Evolutionary conservation across 257 asterid species (phyloP).

Genomic region (Gentiana straminea): DNA sequence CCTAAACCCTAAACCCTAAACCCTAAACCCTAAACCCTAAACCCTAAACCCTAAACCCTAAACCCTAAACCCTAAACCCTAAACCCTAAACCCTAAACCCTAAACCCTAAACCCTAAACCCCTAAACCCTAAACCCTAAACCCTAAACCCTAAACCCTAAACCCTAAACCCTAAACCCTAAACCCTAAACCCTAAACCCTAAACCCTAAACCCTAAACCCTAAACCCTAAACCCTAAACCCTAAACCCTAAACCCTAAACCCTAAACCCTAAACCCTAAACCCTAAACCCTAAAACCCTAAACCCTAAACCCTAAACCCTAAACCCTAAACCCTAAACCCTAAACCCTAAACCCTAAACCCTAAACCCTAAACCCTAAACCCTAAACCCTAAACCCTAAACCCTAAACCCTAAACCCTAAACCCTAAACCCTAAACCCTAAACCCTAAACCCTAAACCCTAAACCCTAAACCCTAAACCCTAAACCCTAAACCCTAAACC

Average conservation of each 20-base stretch:
- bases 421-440: constrained; percentile 3
- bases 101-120: no score
- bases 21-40: constrained; percentile 10
- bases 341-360: constrained; percentile 3
- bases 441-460: constrained; percentile 6
- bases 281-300: no score
- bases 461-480: constrained; percentile 5
- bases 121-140: no score
- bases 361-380: constrained; percentile 5
- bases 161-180: constrained; percentile 7
- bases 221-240: constrained; percentile 9
- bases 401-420: constrained; percentile 1
- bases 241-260: constrained; percentile 5
- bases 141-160: constrained; percentile 10
- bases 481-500: constrained; percentile 2
- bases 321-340: constrained; percentile 1
- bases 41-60: neutral
- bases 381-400: constrained; percentile 8
- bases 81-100: no score
- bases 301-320: constrained; percentile 4
- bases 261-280: no score
- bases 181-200: constrained; percentile 4
- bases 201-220: constrained; percentile 1
- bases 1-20: constrained; percentile 4
- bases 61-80: neutral